phyloP scores from a whole-genome alignment of 2,329 filamentous ascomycete genomes.

The Periconia macrospinosa region DNA sequence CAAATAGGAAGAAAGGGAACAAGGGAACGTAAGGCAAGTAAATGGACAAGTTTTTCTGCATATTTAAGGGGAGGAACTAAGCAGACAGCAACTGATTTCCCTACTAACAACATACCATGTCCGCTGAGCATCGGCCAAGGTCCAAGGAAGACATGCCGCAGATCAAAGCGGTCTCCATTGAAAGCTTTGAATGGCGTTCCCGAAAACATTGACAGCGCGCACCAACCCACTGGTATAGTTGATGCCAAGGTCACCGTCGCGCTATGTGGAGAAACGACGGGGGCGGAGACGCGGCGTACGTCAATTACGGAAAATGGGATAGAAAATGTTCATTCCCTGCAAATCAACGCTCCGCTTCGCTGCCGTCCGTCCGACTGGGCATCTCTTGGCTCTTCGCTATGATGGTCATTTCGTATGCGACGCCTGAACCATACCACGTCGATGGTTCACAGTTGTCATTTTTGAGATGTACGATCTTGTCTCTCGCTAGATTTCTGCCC shows the following conservation, averaged over 20 bases:
- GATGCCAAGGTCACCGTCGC: slow-evolving; percentile 28
- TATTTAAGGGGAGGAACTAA: not conserved
- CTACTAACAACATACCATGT: not conserved
- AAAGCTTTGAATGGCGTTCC: not conserved
- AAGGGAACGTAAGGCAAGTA: not conserved
- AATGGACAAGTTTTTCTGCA: not conserved
- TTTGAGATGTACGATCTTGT: not conserved
- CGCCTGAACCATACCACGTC: not conserved
- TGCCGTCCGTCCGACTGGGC: slow-evolving; percentile 33
- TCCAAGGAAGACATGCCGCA: not conserved
- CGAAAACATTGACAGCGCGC: not conserved
- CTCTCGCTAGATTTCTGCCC: not conserved
- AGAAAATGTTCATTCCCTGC: slow-evolving; percentile 9
- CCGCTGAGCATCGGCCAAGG: not conserved
- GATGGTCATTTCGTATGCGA: slow-evolving; percentile 4
- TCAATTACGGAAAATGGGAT: slow-evolving; percentile 11
- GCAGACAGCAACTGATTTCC: not conserved
- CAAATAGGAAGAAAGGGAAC: not conserved
- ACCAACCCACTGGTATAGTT: slow-evolving; percentile 3
- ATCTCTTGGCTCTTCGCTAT: slow-evolving; percentile 26
- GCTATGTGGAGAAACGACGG: slow-evolving; percentile 15
- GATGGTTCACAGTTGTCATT: not conserved
- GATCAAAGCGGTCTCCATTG: not conserved
- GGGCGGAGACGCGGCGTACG: slow-evolving; percentile 29
- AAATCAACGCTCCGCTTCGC: slow-evolving; percentile 15